Percentiles rank a stretch among this genome's conserved stretches.
phyloP scores from a whole-genome alignment of 2,329 filamentous ascomycete species.

The Claviceps maximensis region DNA sequence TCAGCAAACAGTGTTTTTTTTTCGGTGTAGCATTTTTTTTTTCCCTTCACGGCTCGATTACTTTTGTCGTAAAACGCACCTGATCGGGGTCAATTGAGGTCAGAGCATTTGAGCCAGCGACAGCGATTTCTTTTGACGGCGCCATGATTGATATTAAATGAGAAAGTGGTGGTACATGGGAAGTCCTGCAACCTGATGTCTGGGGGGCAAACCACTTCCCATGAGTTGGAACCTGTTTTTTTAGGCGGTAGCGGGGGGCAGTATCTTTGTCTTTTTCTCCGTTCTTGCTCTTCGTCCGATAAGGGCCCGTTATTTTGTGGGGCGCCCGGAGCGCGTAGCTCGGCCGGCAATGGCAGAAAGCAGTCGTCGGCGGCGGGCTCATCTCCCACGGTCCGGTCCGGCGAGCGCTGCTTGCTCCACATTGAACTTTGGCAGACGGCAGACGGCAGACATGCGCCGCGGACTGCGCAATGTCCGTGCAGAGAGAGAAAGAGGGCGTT shows the following conservation, averaged over 20 bases:
- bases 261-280: neutral
- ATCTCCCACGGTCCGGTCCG: neutral
- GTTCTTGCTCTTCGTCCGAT: neutral
- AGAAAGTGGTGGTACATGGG: neutral
- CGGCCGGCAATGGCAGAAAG: conserved; percentile 7
- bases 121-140: conserved; percentile 26
- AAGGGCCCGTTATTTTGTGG: conserved; percentile 10
- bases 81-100: conserved; percentile 28
- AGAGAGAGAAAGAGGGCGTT: too few relatives aligned
- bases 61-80: conserved; percentile 15
- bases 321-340: conserved; percentile 6
- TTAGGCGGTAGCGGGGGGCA: conserved; percentile 16
- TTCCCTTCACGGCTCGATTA: neutral
- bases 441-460: too few relatives aligned
- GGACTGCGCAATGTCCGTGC: too few relatives aligned
- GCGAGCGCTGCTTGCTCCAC: neutral
- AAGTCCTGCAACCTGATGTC: neutral
- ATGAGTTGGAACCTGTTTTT: conserved; percentile 4
- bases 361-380: neutral
- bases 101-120: conserved; percentile 18
- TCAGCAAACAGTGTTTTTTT: neutral
- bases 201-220: conserved; percentile 11
- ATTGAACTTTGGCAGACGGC: neutral
- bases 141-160: conserved; percentile 21
- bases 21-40: neutral